Evolutionary conservation across 805 yeast genomes (phyloP).

Genomic region (Wickerhamomyces kurtzmanii): DNA sequence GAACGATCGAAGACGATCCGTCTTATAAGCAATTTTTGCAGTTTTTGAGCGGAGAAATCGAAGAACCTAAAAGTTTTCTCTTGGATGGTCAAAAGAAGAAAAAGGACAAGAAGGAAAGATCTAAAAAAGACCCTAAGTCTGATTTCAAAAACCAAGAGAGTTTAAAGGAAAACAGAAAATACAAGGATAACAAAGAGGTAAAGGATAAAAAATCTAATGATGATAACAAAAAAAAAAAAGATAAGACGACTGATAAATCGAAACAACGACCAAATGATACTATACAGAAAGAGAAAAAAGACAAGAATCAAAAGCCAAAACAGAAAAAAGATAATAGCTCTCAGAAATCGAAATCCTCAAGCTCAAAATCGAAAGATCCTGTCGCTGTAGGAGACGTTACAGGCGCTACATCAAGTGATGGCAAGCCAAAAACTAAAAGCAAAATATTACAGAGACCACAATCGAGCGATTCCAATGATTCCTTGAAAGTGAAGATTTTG

Average conservation of each 20-base stretch:
- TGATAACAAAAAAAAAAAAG: slow-evolving; percentile 2
- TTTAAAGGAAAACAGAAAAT: slow-evolving; percentile 6
- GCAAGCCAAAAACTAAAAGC: no score
- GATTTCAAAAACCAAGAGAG: slow-evolving; percentile 1
- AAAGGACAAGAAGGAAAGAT: slow-evolving; percentile 3
- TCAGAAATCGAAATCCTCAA: slow-evolving; percentile 1
- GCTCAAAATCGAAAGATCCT: no score
- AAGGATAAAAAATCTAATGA: slow-evolving; percentile 3
- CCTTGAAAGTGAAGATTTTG: no score
- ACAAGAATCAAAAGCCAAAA: slow-evolving; percentile 2
- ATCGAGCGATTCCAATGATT: no score
- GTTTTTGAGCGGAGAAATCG: slow-evolving; percentile 10
- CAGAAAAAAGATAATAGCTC: slow-evolving; percentile 1
- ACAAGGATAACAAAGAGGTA: slow-evolving; percentile 5
- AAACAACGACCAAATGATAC: no score
- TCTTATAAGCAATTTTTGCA: slow-evolving; percentile 13
- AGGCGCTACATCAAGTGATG: no score
- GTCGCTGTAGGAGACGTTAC: no score
- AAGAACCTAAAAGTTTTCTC: slow-evolving; percentile 8
- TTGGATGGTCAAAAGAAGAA: slow-evolving; percentile 1
- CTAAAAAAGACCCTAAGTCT: slow-evolving; percentile 1
- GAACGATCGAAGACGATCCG: slow-evolving; percentile 10
- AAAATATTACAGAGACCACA: no score
- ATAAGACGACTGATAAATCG: slow-evolving; percentile 1
- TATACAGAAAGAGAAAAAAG: no score